Base-by-base conservation (phyloP, 2,329 filamentous ascomycete genomes). In the Colletotrichum sp. region DNA sequence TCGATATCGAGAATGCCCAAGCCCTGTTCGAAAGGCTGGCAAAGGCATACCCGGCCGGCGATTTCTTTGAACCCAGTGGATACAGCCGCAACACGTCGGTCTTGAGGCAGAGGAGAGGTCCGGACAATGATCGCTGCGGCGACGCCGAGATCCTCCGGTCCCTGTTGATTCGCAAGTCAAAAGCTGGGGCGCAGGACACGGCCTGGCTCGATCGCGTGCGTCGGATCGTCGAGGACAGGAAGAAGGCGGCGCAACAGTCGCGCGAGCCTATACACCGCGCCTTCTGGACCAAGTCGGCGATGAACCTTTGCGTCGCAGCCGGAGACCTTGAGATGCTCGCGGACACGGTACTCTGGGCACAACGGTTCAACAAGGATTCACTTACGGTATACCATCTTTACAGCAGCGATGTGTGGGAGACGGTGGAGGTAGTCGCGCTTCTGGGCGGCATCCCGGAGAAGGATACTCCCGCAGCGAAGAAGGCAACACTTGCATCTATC, bases 331-430 rank as follows among this genome's bases (percentile, higher is more conserved):
- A 79, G 5, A 60, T 79, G 0, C 62, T 83, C 4, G 66, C 69
- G 7, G 79, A 81, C 6, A 80, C 80, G 1, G 34, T 83, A 4
- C 24, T 77, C 0, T 84, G 82, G 83, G 80, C 81, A 1, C 76
- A 77, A 5, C 80, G 83, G 2, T 84, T 82, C 57, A 80, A 81
- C 66, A 83, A 81, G 24, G 83, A 84, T 39, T 36, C 77, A 1
- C 55, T 78, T 3, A 75, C 78, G 0, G 65, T 76, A 2, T 65
- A 24, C 1, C 65, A 70, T 3, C 7, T 83, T 2, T 84, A 82
- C 66, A 55, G 52, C 10, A 30, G 1, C 1, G 28, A 71, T 0
- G 57, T 71, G 0, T 59, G 81, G 15, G 49, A 21, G 1, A 80
- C 80, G 1, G 8, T 3, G 1, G 82, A 84, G 26, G 68, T 80